These are phyloP conservation scores for Oryza brachyantha DNA, from an alignment of 176 grass and related monocot species.

Conservation along the genomic window DNA sequence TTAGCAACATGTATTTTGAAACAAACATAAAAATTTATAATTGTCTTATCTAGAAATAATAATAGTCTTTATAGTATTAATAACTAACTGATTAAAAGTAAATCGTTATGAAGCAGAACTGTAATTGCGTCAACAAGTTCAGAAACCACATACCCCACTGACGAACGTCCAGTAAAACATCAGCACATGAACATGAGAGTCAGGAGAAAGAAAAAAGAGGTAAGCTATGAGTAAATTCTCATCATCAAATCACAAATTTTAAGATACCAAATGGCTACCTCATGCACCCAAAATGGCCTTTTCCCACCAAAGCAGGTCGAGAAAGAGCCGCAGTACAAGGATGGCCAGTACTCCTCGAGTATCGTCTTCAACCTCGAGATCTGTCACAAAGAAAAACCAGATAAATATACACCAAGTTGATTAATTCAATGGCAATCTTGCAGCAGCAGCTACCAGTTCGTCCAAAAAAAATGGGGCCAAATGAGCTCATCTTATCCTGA, in stretches of 20 bases:
- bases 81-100: background rate
- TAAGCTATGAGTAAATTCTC: background rate
- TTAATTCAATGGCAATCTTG: conserved; percentile 3
- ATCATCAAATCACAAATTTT: background rate
- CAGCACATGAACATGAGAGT: conserved; percentile 45
- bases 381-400: conserved; percentile 34
- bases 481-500: background rate
- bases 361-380: conserved; percentile 62
- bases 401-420: background rate
- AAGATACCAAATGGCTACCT: conserved; percentile 45
- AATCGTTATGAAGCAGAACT: background rate
- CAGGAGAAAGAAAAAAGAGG: conserved; percentile 7
- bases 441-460: background rate
- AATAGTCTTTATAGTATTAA: no score
- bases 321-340: conserved; percentile 64
- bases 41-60: background rate
- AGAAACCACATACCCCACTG: conserved; percentile 83
- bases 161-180: conserved; percentile 19
- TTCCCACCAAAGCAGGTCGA: conserved; percentile 76
- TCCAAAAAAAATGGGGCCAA: background rate
- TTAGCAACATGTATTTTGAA: background rate
- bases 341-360: conserved; percentile 85
- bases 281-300: conserved; percentile 81
- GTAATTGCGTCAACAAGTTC: background rate
- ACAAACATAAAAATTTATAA: background rate